phyloP scores from a whole-genome alignment of 768 basidiomycete species.

The Phylloporus rhodoxanthus region DNA sequence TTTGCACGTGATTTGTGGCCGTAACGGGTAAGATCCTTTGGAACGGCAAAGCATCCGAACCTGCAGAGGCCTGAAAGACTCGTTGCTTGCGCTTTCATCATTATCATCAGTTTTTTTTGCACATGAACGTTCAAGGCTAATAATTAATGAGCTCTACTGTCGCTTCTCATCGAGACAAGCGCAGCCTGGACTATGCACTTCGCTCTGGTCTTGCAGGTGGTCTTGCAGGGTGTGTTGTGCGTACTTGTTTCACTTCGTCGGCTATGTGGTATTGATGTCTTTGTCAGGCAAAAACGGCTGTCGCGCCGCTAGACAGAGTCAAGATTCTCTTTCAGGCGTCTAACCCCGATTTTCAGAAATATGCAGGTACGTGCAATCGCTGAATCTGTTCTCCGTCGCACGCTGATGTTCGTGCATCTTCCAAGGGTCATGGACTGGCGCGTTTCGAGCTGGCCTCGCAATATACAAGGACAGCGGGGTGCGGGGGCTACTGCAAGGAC shows the following conservation, averaged over 20 bases:
- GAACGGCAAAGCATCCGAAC: not conserved
- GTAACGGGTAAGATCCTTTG: not conserved
- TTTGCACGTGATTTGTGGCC: not conserved
- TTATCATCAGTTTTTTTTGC: not conserved
- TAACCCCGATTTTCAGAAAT: conserved; percentile 90
- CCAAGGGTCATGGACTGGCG: conserved; percentile 82
- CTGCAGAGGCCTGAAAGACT: not conserved
- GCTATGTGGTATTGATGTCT: conserved; percentile 2
- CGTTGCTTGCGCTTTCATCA: conserved; percentile 13
- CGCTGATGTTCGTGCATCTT: conserved; percentile 5
- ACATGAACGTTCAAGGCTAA: not conserved
- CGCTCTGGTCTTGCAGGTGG: conserved; percentile 91
- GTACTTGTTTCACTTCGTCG: conserved; percentile 29
- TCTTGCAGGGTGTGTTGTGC: conserved; percentile 85
- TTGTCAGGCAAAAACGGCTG: conserved; percentile 82
- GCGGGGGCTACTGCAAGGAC: conserved; percentile 88
- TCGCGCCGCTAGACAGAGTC: conserved; percentile 94
- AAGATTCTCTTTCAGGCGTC: conserved; percentile 99
- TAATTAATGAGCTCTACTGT: conserved; percentile 31
- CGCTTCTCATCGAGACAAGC: conserved; percentile 44
- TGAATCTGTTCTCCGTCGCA: conserved; percentile 17
- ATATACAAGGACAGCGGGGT: conserved; percentile 68
- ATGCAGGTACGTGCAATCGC: conserved; percentile 59
- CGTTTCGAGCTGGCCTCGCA: conserved; percentile 64
- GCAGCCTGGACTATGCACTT: conserved; percentile 54